A percentile compares a stretch with the other conserved stretches of the same genome.
Conservation (phyloP, 2,329 filamentous ascomycete species). For the Colletotrichum graminicola region DNA sequence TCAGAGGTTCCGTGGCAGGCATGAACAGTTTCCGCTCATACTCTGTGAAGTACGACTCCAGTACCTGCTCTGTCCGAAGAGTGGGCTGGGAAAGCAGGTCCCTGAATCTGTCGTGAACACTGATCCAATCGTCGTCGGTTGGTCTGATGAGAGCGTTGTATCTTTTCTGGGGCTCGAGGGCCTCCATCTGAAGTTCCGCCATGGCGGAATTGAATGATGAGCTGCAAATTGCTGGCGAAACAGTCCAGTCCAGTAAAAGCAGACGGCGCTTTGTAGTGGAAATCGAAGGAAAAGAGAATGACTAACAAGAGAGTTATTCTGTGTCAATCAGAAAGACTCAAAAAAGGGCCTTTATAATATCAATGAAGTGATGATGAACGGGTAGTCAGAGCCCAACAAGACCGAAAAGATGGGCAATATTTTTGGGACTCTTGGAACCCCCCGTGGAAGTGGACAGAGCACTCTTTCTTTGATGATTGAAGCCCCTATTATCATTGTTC, state of each 20-base stretch:
- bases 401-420: background rate
- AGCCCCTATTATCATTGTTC: background rate
- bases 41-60: constrained; percentile 50
- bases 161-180: constrained; percentile 32
- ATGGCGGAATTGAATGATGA: constrained; percentile 3
- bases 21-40: constrained; percentile 52
- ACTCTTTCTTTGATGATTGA: background rate
- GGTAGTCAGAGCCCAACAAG: too few relatives aligned
- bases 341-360: background rate
- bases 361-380: background rate
- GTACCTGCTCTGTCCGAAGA: constrained; percentile 48
- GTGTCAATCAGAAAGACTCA: background rate
- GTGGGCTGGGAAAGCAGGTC: constrained; percentile 44
- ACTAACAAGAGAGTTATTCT: background rate
- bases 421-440: background rate
- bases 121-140: constrained; percentile 44
- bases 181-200: background rate
- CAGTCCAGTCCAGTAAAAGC: background rate
- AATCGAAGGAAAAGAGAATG: background rate
- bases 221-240: background rate
- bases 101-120: constrained; percentile 50
- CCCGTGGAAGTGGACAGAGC: background rate
- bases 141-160: constrained; percentile 45
- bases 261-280: background rate
- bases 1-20: constrained; percentile 45